Evolutionary conservation across 345 rosid species (phyloP).

Genomic region (Lenwebbia sp.): DNA sequence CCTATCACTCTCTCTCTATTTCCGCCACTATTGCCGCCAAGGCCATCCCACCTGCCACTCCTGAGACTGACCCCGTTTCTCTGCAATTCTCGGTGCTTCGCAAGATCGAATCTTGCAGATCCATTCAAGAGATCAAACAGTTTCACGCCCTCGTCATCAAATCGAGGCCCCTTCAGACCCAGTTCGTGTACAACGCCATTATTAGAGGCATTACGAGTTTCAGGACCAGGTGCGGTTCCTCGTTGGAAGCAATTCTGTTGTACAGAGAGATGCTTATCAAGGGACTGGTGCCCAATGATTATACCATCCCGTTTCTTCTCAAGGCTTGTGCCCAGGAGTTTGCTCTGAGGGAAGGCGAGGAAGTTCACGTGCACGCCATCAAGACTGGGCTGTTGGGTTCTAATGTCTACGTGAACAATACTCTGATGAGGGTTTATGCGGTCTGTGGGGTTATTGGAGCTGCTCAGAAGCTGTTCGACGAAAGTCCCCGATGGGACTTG

Average conservation of each 20-base stretch:
- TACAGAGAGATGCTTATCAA: slow-evolving; percentile 20
- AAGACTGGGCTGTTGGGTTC: slow-evolving; percentile 16
- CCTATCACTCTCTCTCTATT: neutral
- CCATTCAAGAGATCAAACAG: slow-evolving; percentile 17
- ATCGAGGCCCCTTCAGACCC: slow-evolving; percentile 8
- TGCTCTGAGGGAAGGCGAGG: slow-evolving; percentile 18
- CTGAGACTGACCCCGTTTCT: neutral
- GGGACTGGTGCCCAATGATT: slow-evolving; percentile 22
- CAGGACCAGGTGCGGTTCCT: neutral
- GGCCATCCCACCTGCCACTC: neutral
- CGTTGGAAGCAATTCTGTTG: slow-evolving; percentile 10
- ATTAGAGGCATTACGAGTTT: slow-evolving; percentile 19
- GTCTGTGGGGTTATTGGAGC: slow-evolving; percentile 16
- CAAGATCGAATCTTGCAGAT: slow-evolving; percentile 17
- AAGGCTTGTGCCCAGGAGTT: slow-evolving; percentile 21
- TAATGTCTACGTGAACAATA: slow-evolving; percentile 31
- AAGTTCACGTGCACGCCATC: slow-evolving; percentile 30
- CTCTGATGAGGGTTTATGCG: slow-evolving; percentile 32
- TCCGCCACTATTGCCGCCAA: neutral
- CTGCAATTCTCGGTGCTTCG: neutral
- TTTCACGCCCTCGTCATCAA: slow-evolving; percentile 26
- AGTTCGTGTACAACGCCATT: slow-evolving; percentile 19
- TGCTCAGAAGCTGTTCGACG: slow-evolving; percentile 24
- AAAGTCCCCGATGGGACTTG: slow-evolving; percentile 23
- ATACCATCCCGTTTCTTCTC: slow-evolving; percentile 35